Conservation (phyloP, 2,329 filamentous ascomycete genomes). For the Penicillium sp. region DNA sequence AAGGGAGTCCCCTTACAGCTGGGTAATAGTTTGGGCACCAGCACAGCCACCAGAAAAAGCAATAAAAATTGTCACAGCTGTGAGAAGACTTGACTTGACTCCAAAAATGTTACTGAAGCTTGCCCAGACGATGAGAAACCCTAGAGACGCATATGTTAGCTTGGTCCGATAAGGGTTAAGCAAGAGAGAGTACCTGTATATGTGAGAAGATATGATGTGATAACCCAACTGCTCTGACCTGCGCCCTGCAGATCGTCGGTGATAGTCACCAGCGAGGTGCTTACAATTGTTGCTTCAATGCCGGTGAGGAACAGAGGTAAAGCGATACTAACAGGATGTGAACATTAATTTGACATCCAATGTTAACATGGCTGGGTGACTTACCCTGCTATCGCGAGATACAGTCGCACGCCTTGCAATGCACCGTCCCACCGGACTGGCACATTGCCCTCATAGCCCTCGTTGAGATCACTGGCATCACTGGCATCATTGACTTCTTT, state of each 20-base stretch:
- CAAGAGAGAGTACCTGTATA: constrained; percentile 45
- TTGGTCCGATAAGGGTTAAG: neutral
- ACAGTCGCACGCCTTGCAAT: constrained; percentile 2
- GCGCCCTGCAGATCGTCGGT: constrained; percentile 43
- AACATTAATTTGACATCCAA: neutral
- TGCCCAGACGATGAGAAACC: constrained; percentile 61
- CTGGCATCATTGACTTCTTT: neutral
- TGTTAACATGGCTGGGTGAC: neutral
- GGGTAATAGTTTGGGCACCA: constrained; percentile 35
- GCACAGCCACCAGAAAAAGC: constrained; percentile 48
- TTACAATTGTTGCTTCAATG: constrained; percentile 55
- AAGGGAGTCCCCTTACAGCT: constrained; percentile 30
- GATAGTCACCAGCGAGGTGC: constrained; percentile 53
- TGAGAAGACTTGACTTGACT: constrained; percentile 46
- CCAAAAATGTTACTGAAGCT: constrained; percentile 63
- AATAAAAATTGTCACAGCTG: constrained; percentile 47
- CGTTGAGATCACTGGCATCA: neutral
- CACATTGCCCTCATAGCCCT: neutral
- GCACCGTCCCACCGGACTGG: constrained; percentile 1
- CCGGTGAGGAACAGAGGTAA: constrained; percentile 47
- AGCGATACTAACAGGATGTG: constrained; percentile 17
- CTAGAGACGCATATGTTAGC: constrained; percentile 29
- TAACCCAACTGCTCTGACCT: constrained; percentile 47
- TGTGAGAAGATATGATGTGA: constrained; percentile 53
- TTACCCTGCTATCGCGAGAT: constrained; percentile 6